Evolutionary conservation across 805 yeast genomes (phyloP).

Genomic region (Candida tibetensis): DNA sequence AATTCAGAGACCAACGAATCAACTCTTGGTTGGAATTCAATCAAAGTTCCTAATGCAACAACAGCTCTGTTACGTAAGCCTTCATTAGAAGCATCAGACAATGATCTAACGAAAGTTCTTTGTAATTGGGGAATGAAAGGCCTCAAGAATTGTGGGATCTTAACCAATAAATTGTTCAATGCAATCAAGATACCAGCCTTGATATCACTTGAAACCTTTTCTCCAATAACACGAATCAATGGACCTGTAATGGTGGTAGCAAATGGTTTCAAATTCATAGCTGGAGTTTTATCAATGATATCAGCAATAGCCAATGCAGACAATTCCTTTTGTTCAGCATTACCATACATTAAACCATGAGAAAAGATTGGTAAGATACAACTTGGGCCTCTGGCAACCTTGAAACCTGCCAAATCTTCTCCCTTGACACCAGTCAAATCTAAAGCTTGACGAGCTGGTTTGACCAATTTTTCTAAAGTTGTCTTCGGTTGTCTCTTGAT

Average conservation of each 20-base stretch:
- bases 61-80: conserved; percentile 81
- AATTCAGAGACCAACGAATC: conserved; percentile 89
- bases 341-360: conserved; percentile 95
- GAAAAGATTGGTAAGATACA: conserved; percentile 87
- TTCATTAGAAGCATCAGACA: conserved; percentile 75
- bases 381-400: conserved; percentile 77
- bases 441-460: conserved; percentile 77
- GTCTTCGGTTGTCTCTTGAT: conserved; percentile 74
- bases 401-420: conserved; percentile 70
- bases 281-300: conserved; percentile 79
- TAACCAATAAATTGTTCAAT: conserved; percentile 68
- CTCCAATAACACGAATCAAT: conserved; percentile 95
- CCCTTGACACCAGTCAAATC: conserved; percentile 59
- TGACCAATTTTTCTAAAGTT: conserved; percentile 69
- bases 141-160: conserved; percentile 86
- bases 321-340: conserved; percentile 73
- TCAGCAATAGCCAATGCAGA: conserved; percentile 90
- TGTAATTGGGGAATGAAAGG: conserved; percentile 98
- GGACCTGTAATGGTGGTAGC: conserved; percentile 97
- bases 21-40: conserved; percentile 86
- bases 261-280: conserved; percentile 76
- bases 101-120: conserved; percentile 90
- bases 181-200: conserved; percentile 93
- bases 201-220: conserved; percentile 84
- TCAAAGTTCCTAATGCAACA: conserved; percentile 80